Base-by-base conservation (phyloP, 306 rosid species). In the Acacia confusa region DNA sequence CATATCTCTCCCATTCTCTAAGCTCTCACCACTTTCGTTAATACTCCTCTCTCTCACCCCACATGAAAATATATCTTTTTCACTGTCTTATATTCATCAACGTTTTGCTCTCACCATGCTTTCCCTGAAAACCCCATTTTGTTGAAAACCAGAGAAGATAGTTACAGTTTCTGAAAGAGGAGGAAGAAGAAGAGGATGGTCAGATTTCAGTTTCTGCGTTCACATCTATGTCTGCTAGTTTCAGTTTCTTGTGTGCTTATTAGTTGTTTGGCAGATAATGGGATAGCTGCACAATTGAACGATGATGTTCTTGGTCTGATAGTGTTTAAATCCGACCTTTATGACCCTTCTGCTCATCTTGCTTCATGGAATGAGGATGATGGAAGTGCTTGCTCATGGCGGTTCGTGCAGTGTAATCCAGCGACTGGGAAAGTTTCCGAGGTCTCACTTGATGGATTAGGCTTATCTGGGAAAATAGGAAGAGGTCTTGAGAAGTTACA, bases 331-430 rank as follows among this genome's bases (percentile, higher is more conserved):
- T 92, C 97, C 9, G 94, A 87, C 86, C 86, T 95, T 52, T 70
- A 83, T 5, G 99, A 95, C 84, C 97, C 97, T 67, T 88, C 89
- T 72, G 83, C 88, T 1, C 52, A 80, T 45, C 99, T 95, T 15
- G 55, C 89, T 17, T 91, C 94, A 4, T 95, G 99, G 99, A 92
- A 90, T 63, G 99, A 95, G 80, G 99, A 95, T 25, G 93, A 93
- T 68, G 88, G 57, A 0, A 88, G 80, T 40, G 91, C 98, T 3
- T 95, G 99, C 75, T 86, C 92, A 15, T 95, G 99, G 99, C 68
- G 60, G 30, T 89, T 74, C 47, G 80, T 95, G 11, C 73, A 63
- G 16, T 95, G 99, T 88, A 92, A 84, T 64, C 89, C 89, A 3
- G 44, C 22, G 70, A 86, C 74, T 45, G 83, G 88, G 58, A 86